A percentile compares a stretch with the other conserved stretches of the same genome.
Conservation (phyloP, 78 protist species). For the Tieghemostelium lacteum region DNA sequence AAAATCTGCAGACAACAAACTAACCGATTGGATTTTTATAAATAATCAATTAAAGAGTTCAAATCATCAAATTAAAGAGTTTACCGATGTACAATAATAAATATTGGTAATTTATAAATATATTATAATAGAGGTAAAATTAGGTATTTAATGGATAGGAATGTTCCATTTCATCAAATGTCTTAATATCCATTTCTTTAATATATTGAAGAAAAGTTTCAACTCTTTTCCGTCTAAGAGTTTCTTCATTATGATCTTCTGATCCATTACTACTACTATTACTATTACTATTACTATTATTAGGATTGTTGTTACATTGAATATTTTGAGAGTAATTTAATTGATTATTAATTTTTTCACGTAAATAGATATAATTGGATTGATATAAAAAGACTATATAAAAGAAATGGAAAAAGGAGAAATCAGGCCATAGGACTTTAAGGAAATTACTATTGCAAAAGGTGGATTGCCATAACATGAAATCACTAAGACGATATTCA, state of each 20-base stretch:
- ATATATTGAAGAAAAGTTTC: background rate
- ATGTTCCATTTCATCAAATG: too few species aligned
- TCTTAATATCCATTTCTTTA: background rate
- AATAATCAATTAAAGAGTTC: constrained; percentile 32
- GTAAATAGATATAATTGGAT: background rate
- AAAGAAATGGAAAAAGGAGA: constrained; percentile 55
- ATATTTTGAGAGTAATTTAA: background rate
- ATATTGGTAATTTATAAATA: too few species aligned
- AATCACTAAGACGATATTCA: constrained; percentile 92
- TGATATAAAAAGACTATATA: constrained; percentile 47
- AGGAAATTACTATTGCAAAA: constrained; percentile 13
- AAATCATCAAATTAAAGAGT: constrained; percentile 32
- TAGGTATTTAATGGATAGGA: too few species aligned
- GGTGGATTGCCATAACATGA: constrained; percentile 90
- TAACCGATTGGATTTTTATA: constrained; percentile 57
- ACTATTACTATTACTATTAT: background rate
- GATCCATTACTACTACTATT: background rate
- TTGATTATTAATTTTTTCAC: constrained; percentile 8
- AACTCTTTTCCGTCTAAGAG: background rate
- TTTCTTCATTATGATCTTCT: background rate
- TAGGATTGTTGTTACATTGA: background rate
- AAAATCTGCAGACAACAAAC: constrained; percentile 16
- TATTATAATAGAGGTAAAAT: too few species aligned
- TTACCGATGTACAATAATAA: constrained; percentile 9
- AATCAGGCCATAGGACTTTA: constrained; percentile 73